Conservation (phyloP, 768 basidiomycete species). For the Tremella yokohamensis region DNA sequence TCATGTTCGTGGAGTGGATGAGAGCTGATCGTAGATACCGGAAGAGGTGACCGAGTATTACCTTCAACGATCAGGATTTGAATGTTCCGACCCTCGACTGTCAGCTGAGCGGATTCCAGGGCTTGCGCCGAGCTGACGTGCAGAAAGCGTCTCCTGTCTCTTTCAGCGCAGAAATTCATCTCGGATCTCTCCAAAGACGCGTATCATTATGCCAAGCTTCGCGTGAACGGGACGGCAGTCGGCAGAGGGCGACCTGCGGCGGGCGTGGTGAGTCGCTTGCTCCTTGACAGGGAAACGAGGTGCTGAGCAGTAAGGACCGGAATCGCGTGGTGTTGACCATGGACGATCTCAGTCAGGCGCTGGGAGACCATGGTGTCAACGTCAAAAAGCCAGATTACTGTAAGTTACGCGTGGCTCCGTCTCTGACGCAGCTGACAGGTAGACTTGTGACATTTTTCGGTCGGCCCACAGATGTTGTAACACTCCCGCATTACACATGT, state of each 20-base stretch:
- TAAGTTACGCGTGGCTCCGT: constrained; percentile 21
- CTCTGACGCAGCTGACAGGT: neutral
- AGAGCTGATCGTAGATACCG: constrained; percentile 64
- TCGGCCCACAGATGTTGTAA: neutral
- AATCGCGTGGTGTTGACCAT: constrained; percentile 91
- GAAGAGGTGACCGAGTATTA: constrained; percentile 98
- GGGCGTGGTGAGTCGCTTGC: constrained; percentile 58
- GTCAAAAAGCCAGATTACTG: constrained; percentile 90
- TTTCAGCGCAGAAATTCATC: constrained; percentile 96
- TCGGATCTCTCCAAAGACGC: constrained; percentile 95
- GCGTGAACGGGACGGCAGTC: constrained; percentile 63
- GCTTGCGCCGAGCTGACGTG: neutral
- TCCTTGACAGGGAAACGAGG: neutral
- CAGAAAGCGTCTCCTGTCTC: constrained; percentile 87
- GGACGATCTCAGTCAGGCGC: constrained; percentile 90
- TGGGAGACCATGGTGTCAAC: constrained; percentile 94
- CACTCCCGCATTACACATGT: neutral
- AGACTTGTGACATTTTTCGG: neutral
- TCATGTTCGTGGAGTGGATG: neutral
- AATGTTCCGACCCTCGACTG: constrained; percentile 90
- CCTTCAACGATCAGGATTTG: constrained; percentile 90
- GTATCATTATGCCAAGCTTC: constrained; percentile 93
- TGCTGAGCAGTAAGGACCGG: constrained; percentile 52
- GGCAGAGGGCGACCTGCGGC: constrained; percentile 45
- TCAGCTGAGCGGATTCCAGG: constrained; percentile 52